These are phyloP conservation scores for Halophytophthora batemanensis DNA, from an alignment of 352 stramenopile genomes.

Conservation along the genomic window DNA sequence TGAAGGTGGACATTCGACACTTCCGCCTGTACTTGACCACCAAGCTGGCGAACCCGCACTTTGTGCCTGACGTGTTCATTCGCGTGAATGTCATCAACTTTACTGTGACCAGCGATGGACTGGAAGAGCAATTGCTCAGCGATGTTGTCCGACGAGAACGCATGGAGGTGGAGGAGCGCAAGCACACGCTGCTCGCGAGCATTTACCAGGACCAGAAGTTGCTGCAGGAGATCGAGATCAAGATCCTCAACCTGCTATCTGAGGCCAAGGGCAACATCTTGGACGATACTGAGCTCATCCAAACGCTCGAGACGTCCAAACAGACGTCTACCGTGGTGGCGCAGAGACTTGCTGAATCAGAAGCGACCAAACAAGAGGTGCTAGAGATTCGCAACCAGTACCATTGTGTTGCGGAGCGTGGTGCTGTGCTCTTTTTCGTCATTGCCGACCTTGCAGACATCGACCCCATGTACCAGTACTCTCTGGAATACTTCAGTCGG, in stretches of 20 bases:
- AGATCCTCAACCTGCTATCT: constrained; percentile 86
- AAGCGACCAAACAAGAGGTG: constrained; percentile 59
- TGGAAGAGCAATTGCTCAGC: constrained; percentile 89
- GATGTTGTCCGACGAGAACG: constrained; percentile 85
- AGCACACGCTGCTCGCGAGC: constrained; percentile 79
- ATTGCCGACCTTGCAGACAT: constrained; percentile 53
- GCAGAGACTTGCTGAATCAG: constrained; percentile 50
- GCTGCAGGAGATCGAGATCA: constrained; percentile 89
- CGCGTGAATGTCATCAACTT: constrained; percentile 94
- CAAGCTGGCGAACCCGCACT: constrained; percentile 90
- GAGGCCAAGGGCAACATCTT: constrained; percentile 88
- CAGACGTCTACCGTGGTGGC: constrained; percentile 57
- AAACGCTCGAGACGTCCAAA: constrained; percentile 62
- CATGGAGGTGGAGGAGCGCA: constrained; percentile 85
- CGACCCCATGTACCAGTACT: constrained; percentile 83
- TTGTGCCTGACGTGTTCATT: constrained; percentile 90
- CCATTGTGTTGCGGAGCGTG: constrained; percentile 41
- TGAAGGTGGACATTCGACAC: constrained; percentile 60
- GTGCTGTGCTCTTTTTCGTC: constrained; percentile 70
- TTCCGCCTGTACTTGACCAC: constrained; percentile 92
- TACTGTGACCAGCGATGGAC: constrained; percentile 86
- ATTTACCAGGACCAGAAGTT: constrained; percentile 89
- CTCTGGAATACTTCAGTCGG: constrained; percentile 64
- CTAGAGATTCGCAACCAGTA: constrained; percentile 68
- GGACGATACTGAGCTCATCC: constrained; percentile 86